A percentile compares a stretch with the other conserved stretches of the same genome.
phyloP scores from a whole-genome alignment of 2,329 filamentous ascomycete species.

The Zasmidium citrigriseum region DNA sequence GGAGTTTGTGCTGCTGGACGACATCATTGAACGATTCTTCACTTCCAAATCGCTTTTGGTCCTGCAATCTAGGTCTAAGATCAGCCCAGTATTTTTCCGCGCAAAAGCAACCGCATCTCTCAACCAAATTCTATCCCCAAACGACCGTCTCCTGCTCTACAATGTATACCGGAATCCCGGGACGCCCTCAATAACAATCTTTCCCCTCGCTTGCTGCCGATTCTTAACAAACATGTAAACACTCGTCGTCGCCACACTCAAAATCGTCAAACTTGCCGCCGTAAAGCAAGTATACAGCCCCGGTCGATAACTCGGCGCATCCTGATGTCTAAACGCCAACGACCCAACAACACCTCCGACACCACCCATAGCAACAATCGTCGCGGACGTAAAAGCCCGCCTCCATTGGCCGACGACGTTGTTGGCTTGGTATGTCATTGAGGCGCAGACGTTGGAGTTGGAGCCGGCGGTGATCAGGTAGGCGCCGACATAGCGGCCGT shows the following conservation, averaged over 20 bases:
- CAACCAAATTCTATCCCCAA: too few species aligned
- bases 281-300: slow-evolving; percentile 28
- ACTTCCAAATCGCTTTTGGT: too few species aligned
- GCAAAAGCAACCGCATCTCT: too few species aligned
- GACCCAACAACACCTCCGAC: slow-evolving; percentile 24
- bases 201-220: slow-evolving; percentile 22
- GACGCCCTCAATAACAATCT: slow-evolving; percentile 23
- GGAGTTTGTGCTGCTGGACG: too few species aligned
- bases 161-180: slow-evolving; percentile 12
- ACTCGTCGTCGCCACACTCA: slow-evolving; percentile 19
- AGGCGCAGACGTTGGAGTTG: slow-evolving; percentile 73
- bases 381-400: slow-evolving; percentile 73
- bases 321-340: slow-evolving; percentile 21
- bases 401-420: slow-evolving; percentile 89
- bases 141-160: too few species aligned
- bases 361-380: slow-evolving; percentile 69
- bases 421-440: slow-evolving; percentile 79
- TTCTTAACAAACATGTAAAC: slow-evolving; percentile 24
- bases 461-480: slow-evolving; percentile 75
- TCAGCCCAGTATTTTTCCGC: too few species aligned
- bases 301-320: slow-evolving; percentile 23
- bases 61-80: too few species aligned
- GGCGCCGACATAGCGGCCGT: slow-evolving; percentile 64
- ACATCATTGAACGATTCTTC: too few species aligned
- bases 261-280: slow-evolving; percentile 23